These are phyloP conservation scores for Chlamydomonas incerta DNA, from an alignment of 139 green algal species.

Conservation along the genomic window DNA sequence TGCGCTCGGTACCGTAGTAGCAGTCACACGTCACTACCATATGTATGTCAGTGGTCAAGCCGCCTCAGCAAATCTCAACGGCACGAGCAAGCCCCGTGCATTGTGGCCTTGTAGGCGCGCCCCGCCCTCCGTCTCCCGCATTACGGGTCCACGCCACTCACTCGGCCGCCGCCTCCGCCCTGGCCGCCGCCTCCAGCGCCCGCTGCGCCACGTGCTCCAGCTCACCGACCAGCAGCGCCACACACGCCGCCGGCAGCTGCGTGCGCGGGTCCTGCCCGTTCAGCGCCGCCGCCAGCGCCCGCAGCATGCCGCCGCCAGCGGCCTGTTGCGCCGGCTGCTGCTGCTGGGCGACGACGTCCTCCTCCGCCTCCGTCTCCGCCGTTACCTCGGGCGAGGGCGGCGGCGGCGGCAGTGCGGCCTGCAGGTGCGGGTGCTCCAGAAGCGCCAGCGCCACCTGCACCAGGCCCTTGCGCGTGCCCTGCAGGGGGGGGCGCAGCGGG, in stretches of 20 bases:
- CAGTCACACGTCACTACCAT: too few species aligned
- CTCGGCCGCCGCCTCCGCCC: background rate
- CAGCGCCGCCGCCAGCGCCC: background rate
- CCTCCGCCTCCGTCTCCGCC: background rate
- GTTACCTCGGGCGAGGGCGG: background rate
- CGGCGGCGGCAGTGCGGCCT: background rate
- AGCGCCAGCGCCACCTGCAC: background rate
- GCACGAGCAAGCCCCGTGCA: too few species aligned
- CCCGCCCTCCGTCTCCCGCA: too few species aligned
- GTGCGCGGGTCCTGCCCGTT: conserved; percentile 14
- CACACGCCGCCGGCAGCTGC: background rate
- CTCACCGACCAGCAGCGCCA: background rate
- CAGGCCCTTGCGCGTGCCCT: conserved; percentile 25
- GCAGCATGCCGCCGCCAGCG: background rate
- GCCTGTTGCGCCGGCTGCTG: background rate
- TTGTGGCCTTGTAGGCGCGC: too few species aligned
- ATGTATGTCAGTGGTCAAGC: too few species aligned
- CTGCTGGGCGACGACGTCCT: background rate
- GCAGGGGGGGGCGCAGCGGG: too few species aligned
- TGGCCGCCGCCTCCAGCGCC: background rate
- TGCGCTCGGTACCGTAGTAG: too few species aligned
- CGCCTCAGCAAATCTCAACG: too few species aligned
- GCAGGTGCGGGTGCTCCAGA: background rate
- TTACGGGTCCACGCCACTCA: background rate
- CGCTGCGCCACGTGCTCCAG: background rate